Evolutionary conservation across 345 rosid genomes (phyloP).

Genomic region (Aquilaria yunnanensis): DNA sequence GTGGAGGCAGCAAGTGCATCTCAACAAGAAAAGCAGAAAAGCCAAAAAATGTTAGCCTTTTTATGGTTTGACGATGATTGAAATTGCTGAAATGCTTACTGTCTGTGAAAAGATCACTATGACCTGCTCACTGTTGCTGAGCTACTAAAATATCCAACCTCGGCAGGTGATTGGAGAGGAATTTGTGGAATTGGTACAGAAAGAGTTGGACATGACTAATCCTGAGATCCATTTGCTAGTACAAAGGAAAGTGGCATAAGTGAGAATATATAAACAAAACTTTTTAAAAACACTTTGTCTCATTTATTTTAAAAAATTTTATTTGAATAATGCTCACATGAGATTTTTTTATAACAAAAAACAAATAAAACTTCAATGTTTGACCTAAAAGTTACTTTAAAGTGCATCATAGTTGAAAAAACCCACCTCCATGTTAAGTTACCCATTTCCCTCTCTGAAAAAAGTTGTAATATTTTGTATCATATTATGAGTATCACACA

Average conservation of each 20-base stretch:
- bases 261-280: constrained; percentile 32
- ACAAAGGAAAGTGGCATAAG: constrained; percentile 47
- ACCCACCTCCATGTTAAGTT: no score
- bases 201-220: constrained; percentile 73
- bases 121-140: constrained; percentile 1
- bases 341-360: no score
- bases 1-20: constrained; percentile 63
- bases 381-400: no score
- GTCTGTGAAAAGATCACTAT: no score
- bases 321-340: no score
- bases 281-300: no score
- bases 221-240: constrained; percentile 25
- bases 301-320: no score
- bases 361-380: no score
- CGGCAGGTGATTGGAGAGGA: constrained; percentile 88
- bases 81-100: not conserved
- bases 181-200: constrained; percentile 84
- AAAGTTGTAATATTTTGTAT: no score
- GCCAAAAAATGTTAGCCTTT: constrained; percentile 31
- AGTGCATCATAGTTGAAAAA: no score
- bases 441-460: no score
- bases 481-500: no score
- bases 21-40: constrained; percentile 77
- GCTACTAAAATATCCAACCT: constrained; percentile 1
- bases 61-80: not conserved